These are phyloP conservation scores for Leucosporidium creatinivorum DNA, from an alignment of 768 basidiomycete genomes.

Conservation along the genomic window DNA sequence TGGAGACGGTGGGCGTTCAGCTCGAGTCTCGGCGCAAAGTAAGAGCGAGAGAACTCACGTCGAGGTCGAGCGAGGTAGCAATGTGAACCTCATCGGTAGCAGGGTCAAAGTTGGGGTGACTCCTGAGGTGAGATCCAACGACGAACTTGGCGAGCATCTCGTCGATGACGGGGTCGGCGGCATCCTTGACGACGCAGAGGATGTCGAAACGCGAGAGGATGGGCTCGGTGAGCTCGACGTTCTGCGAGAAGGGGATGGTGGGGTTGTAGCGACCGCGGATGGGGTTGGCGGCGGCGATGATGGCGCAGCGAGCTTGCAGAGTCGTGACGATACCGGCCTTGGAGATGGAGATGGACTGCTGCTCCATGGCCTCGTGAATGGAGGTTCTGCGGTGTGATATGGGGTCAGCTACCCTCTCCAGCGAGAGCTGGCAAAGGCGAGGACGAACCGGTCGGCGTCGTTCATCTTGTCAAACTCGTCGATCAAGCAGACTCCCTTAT, in stretches of 20 bases:
- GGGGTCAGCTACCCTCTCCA: background rate
- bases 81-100: slow-evolving; percentile 88
- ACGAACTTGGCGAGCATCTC: slow-evolving; percentile 94
- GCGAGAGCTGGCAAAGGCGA: background rate
- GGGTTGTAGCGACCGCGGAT: slow-evolving; percentile 96
- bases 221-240: slow-evolving; percentile 96
- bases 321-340: slow-evolving; percentile 99
- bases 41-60: slow-evolving; percentile 26
- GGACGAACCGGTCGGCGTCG: slow-evolving; percentile 65
- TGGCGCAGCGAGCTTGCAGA: slow-evolving; percentile 92
- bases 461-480: slow-evolving; percentile 99
- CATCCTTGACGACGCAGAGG: slow-evolving; percentile 89
- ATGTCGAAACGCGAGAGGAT: slow-evolving; percentile 98
- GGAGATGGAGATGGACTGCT: slow-evolving; percentile 97
- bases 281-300: slow-evolving; percentile 96
- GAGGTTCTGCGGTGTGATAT: slow-evolving; percentile 52
- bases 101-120: slow-evolving; percentile 74
- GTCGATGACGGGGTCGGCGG: slow-evolving; percentile 92
- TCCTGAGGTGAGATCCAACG: slow-evolving; percentile 90
- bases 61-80: slow-evolving; percentile 57
- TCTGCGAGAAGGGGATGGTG: slow-evolving; percentile 95
- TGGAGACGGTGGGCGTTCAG: slow-evolving; percentile 39
- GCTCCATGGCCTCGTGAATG: slow-evolving; percentile 99
- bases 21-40: background rate
- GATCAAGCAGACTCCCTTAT: slow-evolving; percentile 94